These are phyloP conservation scores for Claviceps citrina DNA, from an alignment of 2,329 filamentous ascomycete genomes.

Conservation along the genomic window DNA sequence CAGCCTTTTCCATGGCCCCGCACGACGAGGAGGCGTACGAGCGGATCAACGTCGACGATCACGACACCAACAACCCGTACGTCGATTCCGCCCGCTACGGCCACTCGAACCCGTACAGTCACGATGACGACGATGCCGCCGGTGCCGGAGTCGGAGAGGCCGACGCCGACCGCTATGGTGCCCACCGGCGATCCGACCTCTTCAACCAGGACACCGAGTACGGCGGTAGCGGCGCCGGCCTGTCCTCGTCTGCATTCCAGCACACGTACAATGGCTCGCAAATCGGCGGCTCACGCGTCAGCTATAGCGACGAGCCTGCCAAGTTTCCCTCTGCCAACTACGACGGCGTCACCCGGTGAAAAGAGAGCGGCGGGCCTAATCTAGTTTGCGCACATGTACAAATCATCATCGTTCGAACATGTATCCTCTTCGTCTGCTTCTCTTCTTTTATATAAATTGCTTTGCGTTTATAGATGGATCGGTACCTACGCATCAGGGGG, in stretches of 20 bases:
- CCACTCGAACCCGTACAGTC: slow-evolving; percentile 22
- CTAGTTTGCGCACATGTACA: too few relatives aligned
- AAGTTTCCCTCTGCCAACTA: slow-evolving; percentile 45
- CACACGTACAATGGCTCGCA: slow-evolving; percentile 18
- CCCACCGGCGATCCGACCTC: slow-evolving; percentile 24
- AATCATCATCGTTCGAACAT: slow-evolving; percentile 1
- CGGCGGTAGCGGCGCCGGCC: slow-evolving; percentile 15
- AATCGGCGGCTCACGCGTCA: slow-evolving; percentile 24
- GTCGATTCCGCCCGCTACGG: slow-evolving; percentile 20
- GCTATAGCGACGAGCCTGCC: slow-evolving; percentile 32
- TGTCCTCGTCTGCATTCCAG: slow-evolving; percentile 8
- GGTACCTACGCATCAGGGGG: too few relatives aligned
- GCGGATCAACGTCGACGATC: slow-evolving; percentile 41
- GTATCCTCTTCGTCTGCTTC: too few relatives aligned
- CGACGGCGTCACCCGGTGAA: slow-evolving; percentile 29
- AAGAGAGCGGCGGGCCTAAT: too few relatives aligned
- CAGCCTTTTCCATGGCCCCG: slow-evolving; percentile 52
- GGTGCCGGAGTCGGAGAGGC: too few relatives aligned
- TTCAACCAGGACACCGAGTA: slow-evolving; percentile 40
- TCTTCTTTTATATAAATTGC: too few relatives aligned
- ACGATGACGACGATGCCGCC: slow-evolving; percentile 25
- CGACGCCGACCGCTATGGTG: too few relatives aligned
- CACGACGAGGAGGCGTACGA: slow-evolving; percentile 52
- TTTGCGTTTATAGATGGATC: too few relatives aligned
- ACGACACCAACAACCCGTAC: slow-evolving; percentile 26